Conservation (phyloP, 2,329 filamentous ascomycete species). For the Colletotrichum sp. region DNA sequence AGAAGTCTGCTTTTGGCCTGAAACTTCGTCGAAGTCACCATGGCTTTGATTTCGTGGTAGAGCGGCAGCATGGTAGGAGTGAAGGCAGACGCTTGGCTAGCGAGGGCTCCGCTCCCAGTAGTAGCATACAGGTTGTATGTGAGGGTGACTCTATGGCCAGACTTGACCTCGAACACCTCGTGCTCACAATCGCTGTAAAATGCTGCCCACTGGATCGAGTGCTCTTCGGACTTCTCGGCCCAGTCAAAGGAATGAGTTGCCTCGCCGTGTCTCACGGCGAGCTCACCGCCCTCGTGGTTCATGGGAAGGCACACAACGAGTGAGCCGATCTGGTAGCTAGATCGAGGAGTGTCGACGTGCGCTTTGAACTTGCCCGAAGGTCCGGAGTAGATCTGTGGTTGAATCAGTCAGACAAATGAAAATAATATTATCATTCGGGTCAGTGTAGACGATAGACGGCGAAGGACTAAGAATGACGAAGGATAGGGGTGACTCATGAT, state of each 20-base stretch:
- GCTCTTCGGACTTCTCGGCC: conserved; percentile 10
- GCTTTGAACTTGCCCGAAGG: conserved; percentile 55
- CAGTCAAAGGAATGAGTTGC: conserved; percentile 45
- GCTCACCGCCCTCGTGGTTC: conserved; percentile 43
- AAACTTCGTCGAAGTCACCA: neutral
- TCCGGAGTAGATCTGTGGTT: conserved; percentile 50
- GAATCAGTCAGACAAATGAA: too few relatives aligned
- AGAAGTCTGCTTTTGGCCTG: neutral
- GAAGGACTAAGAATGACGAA: too few relatives aligned
- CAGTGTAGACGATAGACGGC: too few relatives aligned
- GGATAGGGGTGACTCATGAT: too few relatives aligned
- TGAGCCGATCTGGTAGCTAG: conserved; percentile 53
- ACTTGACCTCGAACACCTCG: conserved; percentile 52
- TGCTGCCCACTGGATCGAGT: conserved; percentile 48
- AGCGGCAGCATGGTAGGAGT: neutral
- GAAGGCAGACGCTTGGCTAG: neutral
- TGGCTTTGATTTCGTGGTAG: neutral
- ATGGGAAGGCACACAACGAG: conserved; percentile 56
- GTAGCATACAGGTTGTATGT: conserved; percentile 63
- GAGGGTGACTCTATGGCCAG: conserved; percentile 60
- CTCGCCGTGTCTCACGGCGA: conserved; percentile 46
- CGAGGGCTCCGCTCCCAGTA: neutral
- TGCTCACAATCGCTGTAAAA: conserved; percentile 61
- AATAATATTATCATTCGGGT: too few relatives aligned
- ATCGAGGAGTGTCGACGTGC: conserved; percentile 60